Conservation (phyloP, 2,329 filamentous ascomycete species). For the Thielaviopsis ethacetica region DNA sequence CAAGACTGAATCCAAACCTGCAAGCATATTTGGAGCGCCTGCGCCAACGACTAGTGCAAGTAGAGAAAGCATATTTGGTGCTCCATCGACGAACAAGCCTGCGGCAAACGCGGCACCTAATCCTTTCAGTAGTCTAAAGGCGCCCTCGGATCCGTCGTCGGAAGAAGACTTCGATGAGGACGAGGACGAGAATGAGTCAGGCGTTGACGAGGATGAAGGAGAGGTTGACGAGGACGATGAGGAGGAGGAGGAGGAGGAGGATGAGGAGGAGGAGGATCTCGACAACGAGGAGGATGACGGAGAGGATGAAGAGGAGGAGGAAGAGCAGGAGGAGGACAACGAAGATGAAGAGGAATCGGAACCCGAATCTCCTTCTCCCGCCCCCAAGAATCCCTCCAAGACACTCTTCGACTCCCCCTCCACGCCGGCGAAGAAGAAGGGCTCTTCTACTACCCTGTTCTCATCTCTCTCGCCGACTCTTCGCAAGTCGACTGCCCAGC, state of each 20-base stretch:
- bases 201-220: background rate
- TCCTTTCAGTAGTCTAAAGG: conserved; percentile 6
- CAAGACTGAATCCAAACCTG: background rate
- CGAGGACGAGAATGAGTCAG: background rate
- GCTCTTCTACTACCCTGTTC: background rate
- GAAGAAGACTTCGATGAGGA: conserved; percentile 5
- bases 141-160: background rate
- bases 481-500: background rate
- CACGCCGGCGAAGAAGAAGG: conserved; percentile 3
- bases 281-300: background rate
- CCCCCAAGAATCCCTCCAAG: conserved; percentile 1
- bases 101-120: background rate
- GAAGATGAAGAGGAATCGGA: background rate
- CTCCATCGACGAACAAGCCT: conserved; percentile 10
- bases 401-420: conserved; percentile 1
- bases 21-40: background rate
- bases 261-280: background rate
- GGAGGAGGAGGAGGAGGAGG: background rate
- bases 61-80: conserved; percentile 12
- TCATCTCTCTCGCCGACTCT: conserved; percentile 1
- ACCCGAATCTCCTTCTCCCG: conserved; percentile 18
- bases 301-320: conserved; percentile 1
- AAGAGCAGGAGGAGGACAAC: background rate
- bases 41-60: background rate
- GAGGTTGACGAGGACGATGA: background rate